Evolutionary conservation across 148 eudicot species (phyloP), one percentile per base, ranked within the genome.

Genomic region (Limonium bicolor): DNA sequence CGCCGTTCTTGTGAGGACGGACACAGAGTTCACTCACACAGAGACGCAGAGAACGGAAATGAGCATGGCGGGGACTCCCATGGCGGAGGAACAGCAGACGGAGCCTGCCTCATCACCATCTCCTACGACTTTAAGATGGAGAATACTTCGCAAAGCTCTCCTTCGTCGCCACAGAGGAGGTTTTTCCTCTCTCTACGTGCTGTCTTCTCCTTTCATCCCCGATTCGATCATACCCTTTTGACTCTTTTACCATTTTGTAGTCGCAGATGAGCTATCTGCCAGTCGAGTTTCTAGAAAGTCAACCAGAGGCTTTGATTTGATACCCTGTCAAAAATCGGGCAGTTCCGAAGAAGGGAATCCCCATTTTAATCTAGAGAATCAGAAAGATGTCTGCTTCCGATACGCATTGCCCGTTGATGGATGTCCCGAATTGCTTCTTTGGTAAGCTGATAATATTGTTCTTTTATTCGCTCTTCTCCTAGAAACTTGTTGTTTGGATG

Each of bases 91-190:
- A 20, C 23, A 42, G 48, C 19, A 15, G 22, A 26, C 20, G 21
- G 40, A 16, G 34, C 27, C 25, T n/a, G 5, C 18, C 13, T 20
- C 14, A 27, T 6, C 55, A 3, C 26, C 54, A 12, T 41, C 31
- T 6, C 53, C 72, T 31, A 73, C 95, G 1, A 58, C 60, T 32
- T 56, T 85, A 37, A 50, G 95, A 41, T 85, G 95, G 95, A 54
- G 53, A 36, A 71, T 85, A 22, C 90, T 80, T 38, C 71, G 82
- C 9, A 71, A 57, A 11, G 71, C 85, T n/a, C 70, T 85, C 60
- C 71, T 69, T 43, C 69, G 56, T 26, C 48, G 21, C 24, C 59
- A 44, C 14, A 30, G 54, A 28, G 26, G 64, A 11, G 45, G 29
- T 56, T 58, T 64, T 21, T n/a, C n/a, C n/a, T 45, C 21, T 13